Conservation (phyloP, 2,329 filamentous ascomycete genomes). For the Nemania sp. region DNA sequence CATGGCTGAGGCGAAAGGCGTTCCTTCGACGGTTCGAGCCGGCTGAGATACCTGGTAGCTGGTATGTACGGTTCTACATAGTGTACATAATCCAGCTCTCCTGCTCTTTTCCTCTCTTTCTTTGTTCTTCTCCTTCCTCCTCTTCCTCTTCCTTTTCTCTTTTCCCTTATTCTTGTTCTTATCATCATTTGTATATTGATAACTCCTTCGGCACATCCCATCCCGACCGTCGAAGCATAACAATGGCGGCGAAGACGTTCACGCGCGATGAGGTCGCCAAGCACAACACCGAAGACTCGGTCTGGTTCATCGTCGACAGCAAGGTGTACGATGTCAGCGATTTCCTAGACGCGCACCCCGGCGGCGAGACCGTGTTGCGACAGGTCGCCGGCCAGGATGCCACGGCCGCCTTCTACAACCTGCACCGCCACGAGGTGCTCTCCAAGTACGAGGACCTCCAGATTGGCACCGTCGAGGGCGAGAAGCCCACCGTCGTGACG, state of each 20-base stretch:
- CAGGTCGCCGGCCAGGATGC: conserved; percentile 84
- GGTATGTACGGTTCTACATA: too few species aligned
- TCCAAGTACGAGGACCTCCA: conserved; percentile 75
- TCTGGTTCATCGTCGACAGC: conserved; percentile 86
- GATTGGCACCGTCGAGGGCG: conserved; percentile 75
- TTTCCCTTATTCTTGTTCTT: too few species aligned
- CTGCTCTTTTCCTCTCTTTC: neutral
- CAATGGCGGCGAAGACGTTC: conserved; percentile 52
- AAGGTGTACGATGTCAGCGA: conserved; percentile 86
- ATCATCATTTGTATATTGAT: too few species aligned
- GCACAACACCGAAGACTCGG: conserved; percentile 74
- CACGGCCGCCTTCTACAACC: conserved; percentile 85
- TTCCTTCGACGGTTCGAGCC: too few species aligned
- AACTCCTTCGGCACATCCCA: neutral
- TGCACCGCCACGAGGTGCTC: conserved; percentile 89
- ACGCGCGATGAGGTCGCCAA: conserved; percentile 71
- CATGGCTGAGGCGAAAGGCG: neutral
- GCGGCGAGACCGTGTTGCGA: conserved; percentile 76
- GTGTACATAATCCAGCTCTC: neutral
- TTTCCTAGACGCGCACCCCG: conserved; percentile 83
- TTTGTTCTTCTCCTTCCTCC: neutral
- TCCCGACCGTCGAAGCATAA: neutral
- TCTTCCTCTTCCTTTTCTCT: neutral
- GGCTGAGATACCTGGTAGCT: too few species aligned
- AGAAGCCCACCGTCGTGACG: conserved; percentile 74